A percentile compares a stretch with the other conserved stretches of the same genome.
phyloP scores from a whole-genome alignment of 768 basidiomycete genomes.

The Macrolepiota albuminosa region DNA sequence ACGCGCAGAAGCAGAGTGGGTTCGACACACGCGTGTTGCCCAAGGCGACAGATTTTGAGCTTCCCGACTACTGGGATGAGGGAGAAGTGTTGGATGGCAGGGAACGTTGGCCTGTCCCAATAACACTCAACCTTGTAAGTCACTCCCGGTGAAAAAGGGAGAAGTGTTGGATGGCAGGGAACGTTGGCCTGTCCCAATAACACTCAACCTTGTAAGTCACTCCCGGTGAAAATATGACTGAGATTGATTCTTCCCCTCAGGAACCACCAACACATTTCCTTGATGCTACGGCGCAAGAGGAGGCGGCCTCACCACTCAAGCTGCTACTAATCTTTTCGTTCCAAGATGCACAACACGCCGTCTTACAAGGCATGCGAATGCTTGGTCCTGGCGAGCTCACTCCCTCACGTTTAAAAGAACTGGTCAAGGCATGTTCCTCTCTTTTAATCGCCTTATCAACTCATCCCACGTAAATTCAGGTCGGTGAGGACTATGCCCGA shows the following conservation, averaged over 20 bases:
- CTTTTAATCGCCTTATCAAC: background rate
- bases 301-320: conserved; percentile 57
- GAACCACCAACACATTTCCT: conserved; percentile 59
- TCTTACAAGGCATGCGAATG: conserved; percentile 59
- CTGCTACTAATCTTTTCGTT: conserved; percentile 68
- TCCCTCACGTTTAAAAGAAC: conserved; percentile 38
- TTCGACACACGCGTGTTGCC: conserved; percentile 52
- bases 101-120: conserved; percentile 68
- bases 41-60: conserved; percentile 74
- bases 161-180: conserved; percentile 58
- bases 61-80: conserved; percentile 85
- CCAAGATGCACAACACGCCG: conserved; percentile 27
- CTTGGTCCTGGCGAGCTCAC: conserved; percentile 60
- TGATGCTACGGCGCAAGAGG: conserved; percentile 71
- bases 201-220: conserved; percentile 65
- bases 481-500: conserved; percentile 60
- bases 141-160: conserved; percentile 28
- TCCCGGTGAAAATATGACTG: background rate
- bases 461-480: conserved; percentile 31
- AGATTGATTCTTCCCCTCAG: conserved; percentile 26
- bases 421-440: conserved; percentile 46
- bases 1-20: conserved; percentile 33
- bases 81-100: conserved; percentile 61
- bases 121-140: conserved; percentile 76
- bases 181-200: conserved; percentile 71